Evolutionary conservation across 2,329 filamentous ascomycete species (phyloP), one percentile per base, ranked within the genome.

Genomic region (Cordyceps cateniannulata): DNA sequence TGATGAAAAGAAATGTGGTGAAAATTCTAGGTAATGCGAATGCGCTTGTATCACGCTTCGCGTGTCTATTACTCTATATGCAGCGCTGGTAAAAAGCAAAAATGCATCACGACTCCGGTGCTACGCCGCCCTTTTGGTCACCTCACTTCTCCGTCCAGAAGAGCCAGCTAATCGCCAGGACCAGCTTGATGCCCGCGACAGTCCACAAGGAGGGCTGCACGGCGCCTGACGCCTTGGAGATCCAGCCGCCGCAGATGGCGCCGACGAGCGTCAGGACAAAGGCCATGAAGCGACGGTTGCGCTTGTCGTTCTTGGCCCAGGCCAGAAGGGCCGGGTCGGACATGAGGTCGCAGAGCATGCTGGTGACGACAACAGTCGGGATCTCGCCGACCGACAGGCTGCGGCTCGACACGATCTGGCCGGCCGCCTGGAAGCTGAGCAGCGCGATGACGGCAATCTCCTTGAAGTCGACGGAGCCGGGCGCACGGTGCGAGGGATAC

Each of bases 341-440:
- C 66, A 81, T 75, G 25, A 84, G 65, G 65, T 83, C 81, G 66
- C 77, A 81, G 66, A 82, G 81, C 44, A 81, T 70, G 60, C 77
- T 80, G n/a, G 81, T 84, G 44, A 83, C 67, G 10, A 84, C 81
- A 52, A 79, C 81, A 0, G 81, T 80, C 1, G 81, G 81, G 49
- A 84, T 71, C 68, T 83, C 81, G 60, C 79, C 79, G 65, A 79
- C 80, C 9, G 79, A 79, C 22, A 84, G 71, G 14, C 76, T 69
- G 20, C 81, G 73, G 40, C 76, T 79, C 40, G 73, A 73, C 22
- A 80, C 79, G 62, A 83, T 82, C 68, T 83, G 80, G 47, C 81
- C 80, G 3, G 79, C 80, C 52, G 74, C 76, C 66, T 84, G 80
- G 64, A 83, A 81, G 3, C 81, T 81, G 1, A 86, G 71, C 32